Base-by-base conservation (phyloP, 768 basidiomycete genomes). In the Erythrobasidium yunnanense region DNA sequence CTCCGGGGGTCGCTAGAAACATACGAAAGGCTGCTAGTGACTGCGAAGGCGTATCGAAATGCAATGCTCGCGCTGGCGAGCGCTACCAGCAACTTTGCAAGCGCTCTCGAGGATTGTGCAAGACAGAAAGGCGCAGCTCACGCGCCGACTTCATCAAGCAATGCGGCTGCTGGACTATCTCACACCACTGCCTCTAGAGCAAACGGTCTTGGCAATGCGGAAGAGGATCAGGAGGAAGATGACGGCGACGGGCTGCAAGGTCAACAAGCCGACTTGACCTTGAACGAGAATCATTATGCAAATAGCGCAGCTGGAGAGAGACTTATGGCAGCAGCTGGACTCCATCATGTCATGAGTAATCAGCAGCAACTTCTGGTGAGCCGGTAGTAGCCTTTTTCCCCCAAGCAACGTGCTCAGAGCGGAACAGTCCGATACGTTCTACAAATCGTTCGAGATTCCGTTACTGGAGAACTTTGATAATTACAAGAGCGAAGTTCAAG, bases 341-440 rank as follows among this genome's bases (percentile, higher is more conserved):
- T 68, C 35, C 67, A 68, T 51, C 57, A 68, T 30, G 29, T 68
- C 6, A 65, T 68, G 63, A 58, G 67, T 45, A 68, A 67, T 67
- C 66, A 56, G 42, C 42, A 63, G 33, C 60, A 63, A 35, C 25
- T 63, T 11, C 60, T 63, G 4, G 66, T 62, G 42, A 49, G 42
- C n/a, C n/a, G 32, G 8, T 33, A 3, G 6, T 15, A 18, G 6
- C 42, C 62, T 17, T 65, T 6, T 62, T 22, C 8, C 23, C 22
- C 8, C 20, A 23, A 18, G 18, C n/a, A 4, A 65, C 27, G 11
- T 15, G 8, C 34, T 65, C 5, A 25, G 4, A 32, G 42, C 17
- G 33, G 30, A 22, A 27, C 51, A 66, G 34, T 63, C 57, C 57
- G 67, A 68, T 45, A 65, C 49, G 30, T 68, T 68, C 60, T 68